Percentiles rank a stretch among this genome's conserved stretches.
phyloP scores from a whole-genome alignment of 352 stramenopile genomes.

The Phytophthora sp. region DNA sequence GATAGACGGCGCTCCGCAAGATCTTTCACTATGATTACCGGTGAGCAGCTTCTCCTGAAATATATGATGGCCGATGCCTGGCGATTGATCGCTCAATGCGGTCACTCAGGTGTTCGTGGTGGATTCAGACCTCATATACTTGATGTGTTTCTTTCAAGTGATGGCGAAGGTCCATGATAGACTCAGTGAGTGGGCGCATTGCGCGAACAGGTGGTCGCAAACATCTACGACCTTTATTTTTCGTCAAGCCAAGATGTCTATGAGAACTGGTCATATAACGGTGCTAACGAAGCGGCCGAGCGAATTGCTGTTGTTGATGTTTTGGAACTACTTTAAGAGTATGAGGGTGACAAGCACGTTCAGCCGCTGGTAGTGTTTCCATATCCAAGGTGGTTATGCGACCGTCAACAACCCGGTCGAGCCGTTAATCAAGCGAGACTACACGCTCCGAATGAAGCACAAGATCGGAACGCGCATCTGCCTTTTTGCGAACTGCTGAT shows the following conservation, averaged over 20 bases:
- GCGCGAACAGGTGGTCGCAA: constrained; percentile 5
- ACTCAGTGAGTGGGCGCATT: constrained; percentile 5
- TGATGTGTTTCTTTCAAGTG: constrained; percentile 41
- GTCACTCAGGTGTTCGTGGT: not conserved
- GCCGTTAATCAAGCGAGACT: constrained; percentile 32
- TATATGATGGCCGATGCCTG: not conserved
- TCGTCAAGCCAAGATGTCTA: not conserved
- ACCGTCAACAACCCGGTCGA: constrained; percentile 11
- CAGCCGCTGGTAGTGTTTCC: constrained; percentile 23
- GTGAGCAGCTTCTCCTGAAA: not conserved
- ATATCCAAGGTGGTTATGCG: constrained; percentile 1
- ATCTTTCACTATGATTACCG: not conserved
- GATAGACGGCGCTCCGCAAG: not conserved
- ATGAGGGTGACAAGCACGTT: constrained; percentile 6
- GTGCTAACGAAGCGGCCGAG: not conserved
- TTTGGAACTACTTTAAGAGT: not conserved
- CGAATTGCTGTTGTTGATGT: not conserved
- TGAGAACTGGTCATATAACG: not conserved
- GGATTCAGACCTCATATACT: constrained; percentile 4
- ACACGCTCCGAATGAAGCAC: constrained; percentile 15
- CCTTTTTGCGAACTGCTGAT: not conserved
- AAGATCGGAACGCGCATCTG: constrained; percentile 3
- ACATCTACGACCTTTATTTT: constrained; percentile 35
- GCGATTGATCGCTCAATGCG: not conserved
- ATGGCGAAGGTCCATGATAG: no score